Conservation (phyloP, 352 stramenopile genomes). For the Globisporangium paddicum region DNA sequence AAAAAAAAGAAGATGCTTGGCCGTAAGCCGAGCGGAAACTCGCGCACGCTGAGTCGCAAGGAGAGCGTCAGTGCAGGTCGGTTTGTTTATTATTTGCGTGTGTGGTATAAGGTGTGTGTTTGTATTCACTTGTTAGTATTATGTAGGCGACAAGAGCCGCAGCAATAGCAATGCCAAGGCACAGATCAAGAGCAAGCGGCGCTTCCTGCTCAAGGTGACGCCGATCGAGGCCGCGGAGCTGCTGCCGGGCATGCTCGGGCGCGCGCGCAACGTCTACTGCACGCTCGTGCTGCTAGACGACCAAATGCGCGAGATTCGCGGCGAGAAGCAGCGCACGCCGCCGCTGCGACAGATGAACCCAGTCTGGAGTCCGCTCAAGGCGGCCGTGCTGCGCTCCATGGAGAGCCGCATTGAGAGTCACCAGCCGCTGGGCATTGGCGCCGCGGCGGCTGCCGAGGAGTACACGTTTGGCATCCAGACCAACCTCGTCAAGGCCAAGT, state of each 20-base stretch:
- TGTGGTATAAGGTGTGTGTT: background rate
- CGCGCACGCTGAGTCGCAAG: conserved; percentile 15
- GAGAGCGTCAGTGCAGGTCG: conserved; percentile 7
- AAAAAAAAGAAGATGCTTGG: conserved; percentile 5
- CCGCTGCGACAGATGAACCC: conserved; percentile 51
- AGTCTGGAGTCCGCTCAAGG: conserved; percentile 83
- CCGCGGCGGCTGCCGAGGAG: conserved; percentile 72
- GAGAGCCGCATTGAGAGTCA: conserved; percentile 76
- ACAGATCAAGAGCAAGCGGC: conserved; percentile 65
- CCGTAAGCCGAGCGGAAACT: conserved; percentile 11
- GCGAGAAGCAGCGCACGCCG: conserved; percentile 84
- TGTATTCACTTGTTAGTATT: background rate
- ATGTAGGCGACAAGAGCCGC: conserved; percentile 8
- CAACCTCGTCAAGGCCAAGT: conserved; percentile 73
- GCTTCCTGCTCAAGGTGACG: conserved; percentile 82
- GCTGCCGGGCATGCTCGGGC: conserved; percentile 49
- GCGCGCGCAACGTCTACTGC: conserved; percentile 72
- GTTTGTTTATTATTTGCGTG: background rate
- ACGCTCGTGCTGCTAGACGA: conserved; percentile 81
- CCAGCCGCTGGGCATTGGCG: conserved; percentile 81
- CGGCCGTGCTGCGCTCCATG: conserved; percentile 70
- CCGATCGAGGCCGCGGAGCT: conserved; percentile 78
- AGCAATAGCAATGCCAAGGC: conserved; percentile 23
- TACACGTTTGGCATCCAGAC: conserved; percentile 85
- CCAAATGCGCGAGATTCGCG: conserved; percentile 83